A percentile compares a stretch with the other conserved stretches of the same genome.
Conservation (phyloP, 768 basidiomycete species). For the Clitopilus hobsonii region DNA sequence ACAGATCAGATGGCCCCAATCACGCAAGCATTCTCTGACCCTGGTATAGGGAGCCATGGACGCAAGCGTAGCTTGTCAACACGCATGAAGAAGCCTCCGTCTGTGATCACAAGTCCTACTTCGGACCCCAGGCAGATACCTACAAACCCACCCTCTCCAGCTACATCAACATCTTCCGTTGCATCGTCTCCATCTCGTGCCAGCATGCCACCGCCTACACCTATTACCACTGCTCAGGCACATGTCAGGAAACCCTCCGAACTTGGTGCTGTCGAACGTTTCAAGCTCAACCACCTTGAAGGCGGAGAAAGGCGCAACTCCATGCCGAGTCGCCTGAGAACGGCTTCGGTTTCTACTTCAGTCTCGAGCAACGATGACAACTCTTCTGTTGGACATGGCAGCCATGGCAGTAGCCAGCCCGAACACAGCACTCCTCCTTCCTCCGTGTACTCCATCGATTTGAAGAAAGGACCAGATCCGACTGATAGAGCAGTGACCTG, state of each 20-base stretch:
- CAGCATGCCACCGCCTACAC: slow-evolving; percentile 67
- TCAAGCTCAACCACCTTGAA: slow-evolving; percentile 80
- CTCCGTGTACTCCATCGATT: slow-evolving; percentile 80
- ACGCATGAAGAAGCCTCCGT: slow-evolving; percentile 76
- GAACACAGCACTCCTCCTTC: slow-evolving; percentile 72
- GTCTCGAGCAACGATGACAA: slow-evolving; percentile 72
- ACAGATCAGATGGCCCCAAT: slow-evolving; percentile 85
- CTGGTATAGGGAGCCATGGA: slow-evolving; percentile 41
- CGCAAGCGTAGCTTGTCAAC: slow-evolving; percentile 82
- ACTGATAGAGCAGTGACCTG: slow-evolving; percentile 89
- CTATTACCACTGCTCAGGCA: slow-evolving; percentile 33
- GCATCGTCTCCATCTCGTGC: slow-evolving; percentile 85
- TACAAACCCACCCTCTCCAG: slow-evolving; percentile 87
- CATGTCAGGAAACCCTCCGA: slow-evolving; percentile 89
- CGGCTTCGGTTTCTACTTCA: slow-evolving; percentile 78
- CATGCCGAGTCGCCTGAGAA: slow-evolving; percentile 84
- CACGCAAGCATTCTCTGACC: slow-evolving; percentile 67
- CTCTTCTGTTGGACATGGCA: slow-evolving; percentile 49
- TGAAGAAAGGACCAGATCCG: slow-evolving; percentile 73
- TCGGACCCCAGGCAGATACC: slow-evolving; percentile 56
- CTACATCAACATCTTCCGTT: slow-evolving; percentile 87
- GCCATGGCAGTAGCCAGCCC: slow-evolving; percentile 30
- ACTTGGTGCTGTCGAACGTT: slow-evolving; percentile 80
- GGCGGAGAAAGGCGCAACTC: slow-evolving; percentile 72
- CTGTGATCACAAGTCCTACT: slow-evolving; percentile 67